Conservation (phyloP, 345 rosid species). For the Eucalyptus grandis region DNA sequence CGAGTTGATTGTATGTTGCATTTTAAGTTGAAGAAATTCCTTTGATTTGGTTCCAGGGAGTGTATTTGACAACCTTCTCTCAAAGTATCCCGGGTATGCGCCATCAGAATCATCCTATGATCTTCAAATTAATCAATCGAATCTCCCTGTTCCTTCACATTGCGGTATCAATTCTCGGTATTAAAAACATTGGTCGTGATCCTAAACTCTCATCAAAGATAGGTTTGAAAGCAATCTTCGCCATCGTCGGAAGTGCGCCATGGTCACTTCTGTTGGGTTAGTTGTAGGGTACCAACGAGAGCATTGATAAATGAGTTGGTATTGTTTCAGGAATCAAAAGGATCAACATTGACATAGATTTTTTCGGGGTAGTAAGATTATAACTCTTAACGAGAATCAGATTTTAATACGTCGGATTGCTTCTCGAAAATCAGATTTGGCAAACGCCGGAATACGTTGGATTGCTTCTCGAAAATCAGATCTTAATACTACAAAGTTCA, state of each 20-base stretch:
- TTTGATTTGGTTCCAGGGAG: neutral
- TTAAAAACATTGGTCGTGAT: neutral
- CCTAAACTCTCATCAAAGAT: neutral
- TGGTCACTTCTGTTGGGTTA: neutral
- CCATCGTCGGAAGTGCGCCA: neutral
- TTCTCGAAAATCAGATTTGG: neutral
- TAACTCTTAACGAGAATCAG: neutral
- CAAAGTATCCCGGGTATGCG: neutral
- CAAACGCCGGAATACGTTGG: neutral
- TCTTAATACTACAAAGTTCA: neutral
- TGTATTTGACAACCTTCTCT: neutral
- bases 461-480: neutral
- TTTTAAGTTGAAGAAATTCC: neutral
- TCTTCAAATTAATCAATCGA: neutral
- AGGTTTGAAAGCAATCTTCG: neutral
- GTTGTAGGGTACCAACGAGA: neutral
- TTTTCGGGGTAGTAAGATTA: neutral
- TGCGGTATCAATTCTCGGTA: neutral
- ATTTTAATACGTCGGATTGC: neutral
- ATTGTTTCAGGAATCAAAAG: neutral
- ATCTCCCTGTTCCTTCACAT: neutral
- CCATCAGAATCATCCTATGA: neutral
- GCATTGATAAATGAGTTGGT: neutral
- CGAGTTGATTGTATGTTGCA: neutral
- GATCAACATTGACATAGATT: neutral